Conservation (phyloP, 2,329 filamentous ascomycete species). For the Colletotrichum sp. region DNA sequence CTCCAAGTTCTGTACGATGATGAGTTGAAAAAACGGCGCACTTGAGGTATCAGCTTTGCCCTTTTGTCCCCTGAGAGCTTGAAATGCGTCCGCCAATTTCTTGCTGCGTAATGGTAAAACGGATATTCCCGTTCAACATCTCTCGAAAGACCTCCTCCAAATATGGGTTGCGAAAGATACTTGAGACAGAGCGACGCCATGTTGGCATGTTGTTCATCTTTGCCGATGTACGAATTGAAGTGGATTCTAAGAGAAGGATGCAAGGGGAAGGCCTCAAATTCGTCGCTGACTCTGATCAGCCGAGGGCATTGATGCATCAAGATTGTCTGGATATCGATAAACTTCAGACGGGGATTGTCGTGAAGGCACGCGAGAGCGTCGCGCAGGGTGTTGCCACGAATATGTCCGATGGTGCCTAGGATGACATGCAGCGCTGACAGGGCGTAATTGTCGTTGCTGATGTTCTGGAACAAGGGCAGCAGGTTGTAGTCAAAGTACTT, state of each 20-base stretch:
- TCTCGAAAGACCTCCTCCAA: not conserved
- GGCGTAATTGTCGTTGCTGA: conserved; percentile 4
- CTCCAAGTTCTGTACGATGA: conserved; percentile 23
- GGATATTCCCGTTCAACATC: not conserved
- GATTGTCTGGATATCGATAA: not conserved
- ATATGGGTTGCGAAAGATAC: conserved; percentile 18
- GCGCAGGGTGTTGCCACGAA: not conserved
- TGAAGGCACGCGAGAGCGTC: conserved; percentile 11
- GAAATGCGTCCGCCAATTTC: conserved; percentile 18
- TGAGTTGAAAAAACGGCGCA: conserved; percentile 12
- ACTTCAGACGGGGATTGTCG: not conserved
- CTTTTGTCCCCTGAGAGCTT: conserved; percentile 5
- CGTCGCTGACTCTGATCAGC: conserved; percentile 7
- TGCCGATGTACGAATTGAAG: conserved; percentile 5
- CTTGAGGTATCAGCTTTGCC: conserved; percentile 1
- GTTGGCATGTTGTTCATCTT: conserved; percentile 19
- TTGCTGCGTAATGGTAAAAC: conserved; percentile 25
- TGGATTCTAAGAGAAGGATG: conserved; percentile 11
- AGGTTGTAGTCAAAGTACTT: conserved; percentile 21
- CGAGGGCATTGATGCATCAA: conserved; percentile 12
- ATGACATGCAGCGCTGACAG: not conserved
- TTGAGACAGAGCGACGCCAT: conserved; percentile 25
- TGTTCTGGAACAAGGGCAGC: conserved; percentile 24
- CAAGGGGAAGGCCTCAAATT: not conserved
- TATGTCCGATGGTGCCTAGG: not conserved